phyloP scores from a whole-genome alignment of 495 filamentous ascomycete genomes.

The Durotheca rogersii region DNA sequence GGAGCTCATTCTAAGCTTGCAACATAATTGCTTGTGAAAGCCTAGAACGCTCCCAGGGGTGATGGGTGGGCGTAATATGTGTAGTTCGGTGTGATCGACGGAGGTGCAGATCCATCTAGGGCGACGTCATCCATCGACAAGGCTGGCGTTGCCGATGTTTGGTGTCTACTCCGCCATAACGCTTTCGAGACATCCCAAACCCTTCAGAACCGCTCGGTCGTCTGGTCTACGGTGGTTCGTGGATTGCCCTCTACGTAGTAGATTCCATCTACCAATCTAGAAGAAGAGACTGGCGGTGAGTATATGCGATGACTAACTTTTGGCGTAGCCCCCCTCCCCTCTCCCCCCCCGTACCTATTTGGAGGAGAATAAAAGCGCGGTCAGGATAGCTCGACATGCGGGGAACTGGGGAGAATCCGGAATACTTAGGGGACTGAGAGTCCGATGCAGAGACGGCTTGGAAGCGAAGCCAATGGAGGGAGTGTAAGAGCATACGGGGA shows the following conservation, averaged over 20 bases:
- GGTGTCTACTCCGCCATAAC: constrained; percentile 2
- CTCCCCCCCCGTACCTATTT: too few relatives aligned
- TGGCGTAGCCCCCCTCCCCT: too few relatives aligned
- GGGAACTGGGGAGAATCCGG: constrained; percentile 15
- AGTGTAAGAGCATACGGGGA: constrained; percentile 17
- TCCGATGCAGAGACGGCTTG: constrained; percentile 17
- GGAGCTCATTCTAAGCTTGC: constrained; percentile 8
- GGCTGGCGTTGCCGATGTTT: constrained; percentile 20
- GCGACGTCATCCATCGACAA: constrained; percentile 28
- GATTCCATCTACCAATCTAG: constrained; percentile 11
- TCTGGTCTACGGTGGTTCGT: too few relatives aligned
- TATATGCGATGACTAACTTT: constrained; percentile 19
- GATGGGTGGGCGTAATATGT: constrained; percentile 26
- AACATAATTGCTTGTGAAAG: constrained; percentile 12
- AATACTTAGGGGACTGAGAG: constrained; percentile 14
- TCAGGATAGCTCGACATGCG: constrained; percentile 27
- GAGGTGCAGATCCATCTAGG: constrained; percentile 27
- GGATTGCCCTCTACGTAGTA: too few relatives aligned
- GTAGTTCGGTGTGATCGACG: constrained; percentile 30
- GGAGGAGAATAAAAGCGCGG: too few relatives aligned
- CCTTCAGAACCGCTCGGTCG: constrained; percentile 1
- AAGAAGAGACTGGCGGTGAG: constrained; percentile 31
- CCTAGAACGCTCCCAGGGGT: constrained; percentile 30
- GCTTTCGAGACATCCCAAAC: constrained; percentile 11
- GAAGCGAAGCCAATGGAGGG: constrained; percentile 29